A percentile compares a stretch with the other conserved stretches of the same genome.
These are phyloP conservation scores for Trichoderma sp. DNA, from an alignment of 2,329 filamentous ascomycete species.

Conservation along the genomic window DNA sequence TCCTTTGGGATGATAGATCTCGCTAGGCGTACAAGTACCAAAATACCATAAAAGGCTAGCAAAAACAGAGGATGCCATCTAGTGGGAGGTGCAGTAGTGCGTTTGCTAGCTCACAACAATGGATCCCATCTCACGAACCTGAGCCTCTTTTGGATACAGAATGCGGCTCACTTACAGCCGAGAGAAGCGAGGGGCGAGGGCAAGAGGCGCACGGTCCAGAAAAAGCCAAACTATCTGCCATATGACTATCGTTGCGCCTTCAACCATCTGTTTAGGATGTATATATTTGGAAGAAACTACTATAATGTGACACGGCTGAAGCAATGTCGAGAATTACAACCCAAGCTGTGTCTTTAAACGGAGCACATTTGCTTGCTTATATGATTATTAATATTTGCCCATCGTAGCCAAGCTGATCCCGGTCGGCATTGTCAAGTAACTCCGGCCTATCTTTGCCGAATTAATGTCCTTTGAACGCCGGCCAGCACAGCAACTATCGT, in stretches of 20 bases:
- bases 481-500: neutral
- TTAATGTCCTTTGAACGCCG: neutral
- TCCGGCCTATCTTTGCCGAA: neutral
- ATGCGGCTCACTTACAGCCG: neutral
- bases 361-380: neutral
- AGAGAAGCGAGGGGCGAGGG: neutral
- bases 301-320: neutral
- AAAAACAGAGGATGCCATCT: neutral
- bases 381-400: neutral
- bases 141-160: neutral
- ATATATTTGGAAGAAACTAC: neutral
- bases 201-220: neutral
- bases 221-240: neutral
- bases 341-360: neutral
- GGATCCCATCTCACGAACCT: neutral
- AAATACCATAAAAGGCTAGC: neutral
- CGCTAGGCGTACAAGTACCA: neutral
- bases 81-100: neutral
- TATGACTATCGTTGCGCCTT: neutral
- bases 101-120: neutral
- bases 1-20: constrained; percentile 1
- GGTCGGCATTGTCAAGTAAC: neutral
- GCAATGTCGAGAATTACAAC: neutral
- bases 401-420: neutral
- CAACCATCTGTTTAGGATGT: neutral